phyloP scores from a whole-genome alignment of 257 asterid genomes.

The Oldenlandia corymbosa region DNA sequence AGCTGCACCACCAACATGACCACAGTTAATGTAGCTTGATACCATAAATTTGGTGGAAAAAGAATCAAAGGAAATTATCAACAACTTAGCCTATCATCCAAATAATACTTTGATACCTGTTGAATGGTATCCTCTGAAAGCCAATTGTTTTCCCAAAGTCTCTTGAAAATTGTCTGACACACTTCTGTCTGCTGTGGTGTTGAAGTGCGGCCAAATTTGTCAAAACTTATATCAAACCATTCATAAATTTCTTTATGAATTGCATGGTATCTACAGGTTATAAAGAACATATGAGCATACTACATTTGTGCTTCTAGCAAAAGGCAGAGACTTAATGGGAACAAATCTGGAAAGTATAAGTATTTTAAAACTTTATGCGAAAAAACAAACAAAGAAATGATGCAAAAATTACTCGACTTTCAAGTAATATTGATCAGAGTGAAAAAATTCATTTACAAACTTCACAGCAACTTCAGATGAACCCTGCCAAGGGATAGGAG shows the following conservation, averaged over 20 bases:
- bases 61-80: neutral
- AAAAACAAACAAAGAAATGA: neutral
- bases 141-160: constrained; percentile 63
- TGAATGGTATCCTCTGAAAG: constrained; percentile 75
- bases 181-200: constrained; percentile 82
- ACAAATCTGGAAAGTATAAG: neutral
- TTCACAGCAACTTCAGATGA: neutral
- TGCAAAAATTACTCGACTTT: neutral
- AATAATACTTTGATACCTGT: constrained; percentile 43
- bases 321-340: neutral
- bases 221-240: constrained; percentile 83
- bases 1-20: constrained; percentile 39
- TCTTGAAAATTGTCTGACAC: constrained; percentile 81
- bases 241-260: constrained; percentile 73
- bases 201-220: constrained; percentile 91
- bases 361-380: neutral
- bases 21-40: constrained; percentile 12
- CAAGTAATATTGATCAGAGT: neutral
- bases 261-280: constrained; percentile 55
- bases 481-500: neutral
- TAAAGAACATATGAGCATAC: neutral
- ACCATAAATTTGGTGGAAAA: neutral
- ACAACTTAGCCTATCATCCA: neutral
- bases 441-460: neutral
- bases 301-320: neutral